Conservation (phyloP, 306 rosid genomes). For the Vigna radiata region DNA sequence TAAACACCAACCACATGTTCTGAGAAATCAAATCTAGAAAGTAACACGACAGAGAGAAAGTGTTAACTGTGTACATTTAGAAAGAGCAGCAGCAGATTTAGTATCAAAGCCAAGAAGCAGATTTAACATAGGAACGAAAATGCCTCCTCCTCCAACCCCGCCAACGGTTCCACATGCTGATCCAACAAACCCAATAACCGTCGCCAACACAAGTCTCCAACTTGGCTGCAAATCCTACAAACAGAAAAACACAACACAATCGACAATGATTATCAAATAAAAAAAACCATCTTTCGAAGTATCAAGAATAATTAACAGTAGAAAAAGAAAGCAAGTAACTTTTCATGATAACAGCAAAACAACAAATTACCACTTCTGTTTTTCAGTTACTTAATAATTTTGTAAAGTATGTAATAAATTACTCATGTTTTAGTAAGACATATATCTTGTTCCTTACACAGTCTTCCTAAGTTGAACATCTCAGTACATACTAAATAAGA, state of each 20-base stretch:
- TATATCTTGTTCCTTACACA: background rate
- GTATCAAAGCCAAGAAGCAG: slow-evolving; percentile 87
- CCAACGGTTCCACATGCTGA: slow-evolving; percentile 97
- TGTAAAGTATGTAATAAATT: background rate
- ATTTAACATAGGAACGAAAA: slow-evolving; percentile 95
- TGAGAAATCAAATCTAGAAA: background rate
- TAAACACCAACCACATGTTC: background rate
- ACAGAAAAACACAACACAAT: background rate
- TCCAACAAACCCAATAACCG: slow-evolving; percentile 84
- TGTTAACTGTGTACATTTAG: slow-evolving; percentile 64
- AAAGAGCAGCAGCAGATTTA: slow-evolving; percentile 94
- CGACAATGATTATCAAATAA: no score
- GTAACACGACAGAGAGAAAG: background rate
- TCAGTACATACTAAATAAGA: no score
- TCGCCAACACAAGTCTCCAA: slow-evolving; percentile 78
- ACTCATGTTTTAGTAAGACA: background rate
- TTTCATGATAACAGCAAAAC: no score
- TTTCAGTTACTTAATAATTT: background rate
- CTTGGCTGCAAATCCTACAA: slow-evolving; percentile 67
- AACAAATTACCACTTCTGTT: no score
- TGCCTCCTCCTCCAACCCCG: slow-evolving; percentile 98
- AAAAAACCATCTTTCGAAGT: background rate
- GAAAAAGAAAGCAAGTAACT: no score
- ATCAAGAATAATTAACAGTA: background rate
- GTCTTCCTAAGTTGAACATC: background rate